phyloP scores from a whole-genome alignment of 768 basidiomycete genomes.

The Bullera alba region DNA sequence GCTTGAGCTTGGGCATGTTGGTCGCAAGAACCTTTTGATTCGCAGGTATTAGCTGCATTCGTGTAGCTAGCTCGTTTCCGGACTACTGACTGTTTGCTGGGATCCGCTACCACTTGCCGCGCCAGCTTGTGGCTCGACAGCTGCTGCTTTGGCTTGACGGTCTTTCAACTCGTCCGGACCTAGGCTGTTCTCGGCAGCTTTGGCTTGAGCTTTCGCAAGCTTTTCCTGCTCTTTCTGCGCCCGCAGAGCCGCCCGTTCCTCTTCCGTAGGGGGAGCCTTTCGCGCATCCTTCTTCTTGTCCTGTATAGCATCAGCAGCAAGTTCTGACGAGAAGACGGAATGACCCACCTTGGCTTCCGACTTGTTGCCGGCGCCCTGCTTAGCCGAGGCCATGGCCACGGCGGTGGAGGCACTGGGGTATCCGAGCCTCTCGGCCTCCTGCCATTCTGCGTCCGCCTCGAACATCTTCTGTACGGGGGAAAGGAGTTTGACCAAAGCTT shows the following conservation, averaged over 20 bases:
- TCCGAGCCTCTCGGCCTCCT: conserved; percentile 64
- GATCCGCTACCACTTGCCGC: conserved; percentile 12
- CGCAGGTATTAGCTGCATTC: neutral
- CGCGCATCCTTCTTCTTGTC: conserved; percentile 27
- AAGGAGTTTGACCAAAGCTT: conserved; percentile 66
- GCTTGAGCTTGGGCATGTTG: conserved; percentile 51
- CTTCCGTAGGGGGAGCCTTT: conserved; percentile 32
- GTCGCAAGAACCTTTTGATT: conserved; percentile 13
- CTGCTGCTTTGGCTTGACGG: conserved; percentile 9
- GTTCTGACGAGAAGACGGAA: neutral
- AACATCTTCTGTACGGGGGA: conserved; percentile 75
- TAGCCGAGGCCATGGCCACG: conserved; percentile 11
- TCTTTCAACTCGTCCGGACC: conserved; percentile 10
- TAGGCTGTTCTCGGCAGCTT: conserved; percentile 11
- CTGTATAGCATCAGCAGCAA: neutral
- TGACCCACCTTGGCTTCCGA: conserved; percentile 23
- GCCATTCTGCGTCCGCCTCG: conserved; percentile 71
- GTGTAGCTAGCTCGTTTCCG: neutral
- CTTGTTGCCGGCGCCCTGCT: conserved; percentile 20
- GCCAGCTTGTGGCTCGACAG: conserved; percentile 9
- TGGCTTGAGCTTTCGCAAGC: conserved; percentile 34
- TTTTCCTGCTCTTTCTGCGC: conserved; percentile 38
- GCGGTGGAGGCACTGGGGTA: conserved; percentile 56
- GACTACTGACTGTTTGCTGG: neutral
- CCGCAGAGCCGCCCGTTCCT: conserved; percentile 34